Base-by-base conservation (phyloP, 805 yeast species). In the Kuraishia cidri region DNA sequence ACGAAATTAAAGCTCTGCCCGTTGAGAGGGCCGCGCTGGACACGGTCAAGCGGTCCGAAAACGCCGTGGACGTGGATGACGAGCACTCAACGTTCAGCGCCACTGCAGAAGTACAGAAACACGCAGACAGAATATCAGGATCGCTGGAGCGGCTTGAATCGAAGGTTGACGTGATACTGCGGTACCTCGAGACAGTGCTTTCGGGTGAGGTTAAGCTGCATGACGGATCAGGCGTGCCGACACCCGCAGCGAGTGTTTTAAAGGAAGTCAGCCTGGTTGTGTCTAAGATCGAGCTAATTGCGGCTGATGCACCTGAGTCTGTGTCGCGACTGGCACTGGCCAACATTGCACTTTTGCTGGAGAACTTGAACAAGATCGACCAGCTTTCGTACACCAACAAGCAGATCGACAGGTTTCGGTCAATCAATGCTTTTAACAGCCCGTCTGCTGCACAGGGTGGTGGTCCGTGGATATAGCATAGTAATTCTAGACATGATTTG, bases 351-450 rank as follows among this genome's bases (percentile, higher is more conserved):
- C 11, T 29, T 5, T 13, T 27, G n/a, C 17, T 16, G 11, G 30
- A 27, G 13, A 27, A 27, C 19, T 17, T 27, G 17, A 19, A 27
- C 12, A 17, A 27, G 17, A 16, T 27, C 17, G 30, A 27, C 21
- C 30, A 27, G 17, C 21, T 27, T 7, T 11, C 15, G 9, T 27
- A 13, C 12, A 14, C 15, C 17, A 14, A 17, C 11, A 16, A 16
- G 12, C 30, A 27, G 19, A 19, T 27, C 6, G 30, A 15, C 9
- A 13, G 15, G 30, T 16, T 16, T 13, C 17, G 19, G n/a, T 7
- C 15, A 11, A 14, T 16, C 9, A 10, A 25, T 14, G 13, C 27
- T 9, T 14, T 25, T 15, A 14, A 25, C 15, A 25, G 27, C 15
- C 15, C 13, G 27, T 11, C n/a, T 4, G 6, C 9, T 9, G 5